Evolutionary conservation across 768 basidiomycete genomes (phyloP), one percentile per base, ranked within the genome.

Genomic region (Termitomyces sp.): DNA sequence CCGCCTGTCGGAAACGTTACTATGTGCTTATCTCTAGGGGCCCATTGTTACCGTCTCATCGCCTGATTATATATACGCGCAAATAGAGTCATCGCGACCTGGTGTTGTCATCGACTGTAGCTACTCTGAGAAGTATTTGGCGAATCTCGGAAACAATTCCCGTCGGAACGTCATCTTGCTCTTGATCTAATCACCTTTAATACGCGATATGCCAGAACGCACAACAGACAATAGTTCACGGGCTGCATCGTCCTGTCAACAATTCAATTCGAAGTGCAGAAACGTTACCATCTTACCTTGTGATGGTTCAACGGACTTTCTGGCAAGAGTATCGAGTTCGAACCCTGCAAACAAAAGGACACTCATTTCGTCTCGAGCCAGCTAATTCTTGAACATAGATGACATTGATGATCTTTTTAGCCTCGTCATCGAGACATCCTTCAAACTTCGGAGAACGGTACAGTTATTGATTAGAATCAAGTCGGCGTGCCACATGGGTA

Each of bases 311-410:
- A 64, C 2, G 68, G 67, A 46, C 5, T 67, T 66, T 3, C n/a
- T n/a, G n/a, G 74, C 74, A 57, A 58, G 46, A 2, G 44, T 57
- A 55, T 76, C 70, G 36, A 69, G 74, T 0, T 76, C 74, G 55
- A 69, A 76, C 5, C 69, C 69, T 1, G 68, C 59, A 10, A 76
- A 58, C 12, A 76, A 61, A 9, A 75, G 58, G 74, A 50, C 28
- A 74, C 68, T 5, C 72, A 33, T 54, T 76, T 77, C 20, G 76
- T 70, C 52, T 75, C 74, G 5, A 76, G 61, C 74, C 75, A 10
- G 73, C 59, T 60, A 68, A 73, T 73, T 4, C 76, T 75, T 9
- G 67, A 60, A 51, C 75, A 78, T 2, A 73, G 72, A 57, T 77
- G 76, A 7, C 75, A 74, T 72, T 4, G 8, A 49, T 1, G n/a